Evolutionary conservation across 768 basidiomycete genomes (phyloP).

Genomic region (Russula abietina): DNA sequence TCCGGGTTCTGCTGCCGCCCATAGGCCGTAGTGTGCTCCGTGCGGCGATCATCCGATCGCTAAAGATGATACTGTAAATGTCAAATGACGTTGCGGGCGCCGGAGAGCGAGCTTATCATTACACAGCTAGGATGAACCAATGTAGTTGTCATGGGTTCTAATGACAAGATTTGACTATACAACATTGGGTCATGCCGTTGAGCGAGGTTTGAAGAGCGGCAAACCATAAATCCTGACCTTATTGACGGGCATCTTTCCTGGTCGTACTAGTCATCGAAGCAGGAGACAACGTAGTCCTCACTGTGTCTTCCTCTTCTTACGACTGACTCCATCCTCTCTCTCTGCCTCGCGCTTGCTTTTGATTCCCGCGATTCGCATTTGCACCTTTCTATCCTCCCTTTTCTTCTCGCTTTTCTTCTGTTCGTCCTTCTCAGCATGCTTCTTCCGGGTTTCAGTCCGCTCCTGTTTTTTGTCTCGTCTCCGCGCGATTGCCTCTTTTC

Average conservation of each 20-base stretch:
- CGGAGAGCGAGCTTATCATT: too few species aligned
- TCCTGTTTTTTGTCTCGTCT: conserved; percentile 86
- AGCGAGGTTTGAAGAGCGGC: background rate
- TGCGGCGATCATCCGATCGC: background rate
- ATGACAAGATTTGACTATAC: too few species aligned
- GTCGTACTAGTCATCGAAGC: background rate
- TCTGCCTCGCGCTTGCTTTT: conserved; percentile 65
- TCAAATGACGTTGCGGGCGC: too few species aligned
- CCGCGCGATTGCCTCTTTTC: conserved; percentile 78
- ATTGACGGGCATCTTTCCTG: background rate
- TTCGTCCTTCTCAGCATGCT: conserved; percentile 70
- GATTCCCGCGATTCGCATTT: conserved; percentile 65
- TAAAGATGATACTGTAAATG: too few species aligned
- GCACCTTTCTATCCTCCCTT: conserved; percentile 69
- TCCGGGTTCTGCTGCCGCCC: background rate
- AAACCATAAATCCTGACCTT: background rate
- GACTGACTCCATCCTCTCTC: conserved; percentile 47
- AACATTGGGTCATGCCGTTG: background rate
- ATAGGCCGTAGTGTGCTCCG: background rate
- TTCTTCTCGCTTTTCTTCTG: conserved; percentile 57
- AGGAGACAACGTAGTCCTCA: background rate
- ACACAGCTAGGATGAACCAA: too few species aligned
- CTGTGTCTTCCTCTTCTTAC: conserved; percentile 47
- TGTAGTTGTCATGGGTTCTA: too few species aligned
- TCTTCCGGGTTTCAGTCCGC: conserved; percentile 57